These are phyloP conservation scores for Penicillium silybi DNA, from an alignment of 495 filamentous ascomycete species.

Conservation along the genomic window DNA sequence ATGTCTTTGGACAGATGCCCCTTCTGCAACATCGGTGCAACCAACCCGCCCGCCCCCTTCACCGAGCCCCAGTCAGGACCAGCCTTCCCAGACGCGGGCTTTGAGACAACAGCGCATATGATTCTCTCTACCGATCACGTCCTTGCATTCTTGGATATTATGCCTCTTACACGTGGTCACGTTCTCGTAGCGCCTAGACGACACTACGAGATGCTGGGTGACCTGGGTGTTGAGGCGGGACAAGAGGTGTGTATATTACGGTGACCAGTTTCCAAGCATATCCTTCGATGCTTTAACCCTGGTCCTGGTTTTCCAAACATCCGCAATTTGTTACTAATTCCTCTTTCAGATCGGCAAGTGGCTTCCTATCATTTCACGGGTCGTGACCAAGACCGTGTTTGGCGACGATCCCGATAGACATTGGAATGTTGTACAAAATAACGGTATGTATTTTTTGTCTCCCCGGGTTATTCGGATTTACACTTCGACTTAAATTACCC, in stretches of 20 bases:
- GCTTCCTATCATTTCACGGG: conserved; percentile 70
- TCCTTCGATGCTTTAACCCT: background rate
- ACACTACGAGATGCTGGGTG: conserved; percentile 69
- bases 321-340: background rate
- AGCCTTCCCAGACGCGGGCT: background rate
- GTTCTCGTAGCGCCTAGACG: conserved; percentile 67
- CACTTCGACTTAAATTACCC: background rate
- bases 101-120: conserved; percentile 53
- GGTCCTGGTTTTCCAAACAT: too few species aligned
- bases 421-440: conserved; percentile 91
- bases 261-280: background rate
- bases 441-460: conserved; percentile 50
- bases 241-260: conserved; percentile 40
- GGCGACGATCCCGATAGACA: conserved; percentile 40
- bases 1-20: conserved; percentile 25
- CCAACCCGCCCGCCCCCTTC: conserved; percentile 39
- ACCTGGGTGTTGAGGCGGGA: conserved; percentile 52
- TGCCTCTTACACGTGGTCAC: conserved; percentile 77
- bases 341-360: conserved; percentile 54
- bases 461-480: background rate
- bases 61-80: conserved; percentile 4
- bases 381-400: conserved; percentile 53
- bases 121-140: conserved; percentile 69
- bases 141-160: conserved; percentile 85
- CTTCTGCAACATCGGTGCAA: conserved; percentile 39